These are phyloP conservation scores for Austroboletus niveus DNA, from an alignment of 1,284 basidiomycete species.

Conservation along the genomic window DNA sequence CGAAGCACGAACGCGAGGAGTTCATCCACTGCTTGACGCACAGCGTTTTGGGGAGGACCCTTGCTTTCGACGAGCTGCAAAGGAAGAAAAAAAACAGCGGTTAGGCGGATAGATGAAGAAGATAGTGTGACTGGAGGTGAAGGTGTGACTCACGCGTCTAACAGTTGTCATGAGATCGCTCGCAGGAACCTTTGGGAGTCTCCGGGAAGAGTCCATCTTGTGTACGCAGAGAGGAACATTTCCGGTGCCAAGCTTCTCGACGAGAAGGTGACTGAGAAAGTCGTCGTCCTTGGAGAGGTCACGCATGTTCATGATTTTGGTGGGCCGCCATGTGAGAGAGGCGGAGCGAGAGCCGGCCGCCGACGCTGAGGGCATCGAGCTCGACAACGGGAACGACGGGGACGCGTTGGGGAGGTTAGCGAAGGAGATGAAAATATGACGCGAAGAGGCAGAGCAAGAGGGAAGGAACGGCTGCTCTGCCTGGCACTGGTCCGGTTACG, in stretches of 20 bases:
- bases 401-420: constrained; percentile 14
- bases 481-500: constrained; percentile 33
- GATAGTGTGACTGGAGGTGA: constrained; percentile 25
- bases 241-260: constrained; percentile 80
- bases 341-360: constrained; percentile 32
- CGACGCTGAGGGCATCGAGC: constrained; percentile 41
- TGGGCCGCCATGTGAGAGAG: constrained; percentile 62
- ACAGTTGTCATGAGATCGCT: constrained; percentile 66
- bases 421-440: constrained; percentile 27
- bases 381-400: constrained; percentile 24
- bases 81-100: constrained; percentile 6
- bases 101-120: constrained; percentile 26
- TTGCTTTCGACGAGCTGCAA: constrained; percentile 60
- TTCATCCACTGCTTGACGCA: constrained; percentile 69
- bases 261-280: constrained; percentile 80
- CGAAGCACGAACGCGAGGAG: constrained; percentile 60
- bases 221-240: constrained; percentile 74
- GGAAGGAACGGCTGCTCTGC: constrained; percentile 17
- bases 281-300: constrained; percentile 85
- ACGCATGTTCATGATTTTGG: constrained; percentile 83
- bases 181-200: constrained; percentile 69
- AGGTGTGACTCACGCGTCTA: constrained; percentile 62
- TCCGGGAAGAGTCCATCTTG: constrained; percentile 77
- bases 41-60: constrained; percentile 49
- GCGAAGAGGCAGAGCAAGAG: constrained; percentile 33